Evolutionary conservation across 345 rosid genomes (phyloP).

Genomic region (Citrus mangshanensis): DNA sequence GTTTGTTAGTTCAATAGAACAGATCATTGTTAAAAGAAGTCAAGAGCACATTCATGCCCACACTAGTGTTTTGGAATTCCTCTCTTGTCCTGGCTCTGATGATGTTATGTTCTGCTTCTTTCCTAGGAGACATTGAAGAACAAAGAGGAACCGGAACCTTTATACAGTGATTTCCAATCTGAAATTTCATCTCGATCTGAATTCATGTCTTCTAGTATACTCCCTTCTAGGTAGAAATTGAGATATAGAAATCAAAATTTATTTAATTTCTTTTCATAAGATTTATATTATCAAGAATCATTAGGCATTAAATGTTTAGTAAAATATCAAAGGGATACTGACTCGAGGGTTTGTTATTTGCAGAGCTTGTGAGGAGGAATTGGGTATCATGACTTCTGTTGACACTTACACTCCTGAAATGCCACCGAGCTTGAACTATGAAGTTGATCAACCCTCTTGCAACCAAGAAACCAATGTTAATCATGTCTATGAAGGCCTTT

Average conservation of each 20-base stretch:
- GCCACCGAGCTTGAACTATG: conserved; percentile 28
- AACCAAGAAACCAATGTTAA: conserved; percentile 24
- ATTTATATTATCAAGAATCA: neutral
- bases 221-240: conserved; percentile 41
- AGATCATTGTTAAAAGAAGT: neutral
- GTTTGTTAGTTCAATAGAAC: neutral
- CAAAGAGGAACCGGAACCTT: conserved; percentile 29
- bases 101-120: conserved; percentile 12
- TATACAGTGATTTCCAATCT: conserved; percentile 35
- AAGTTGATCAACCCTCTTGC: conserved; percentile 36
- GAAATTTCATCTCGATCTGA: conserved; percentile 48
- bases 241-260: neutral
- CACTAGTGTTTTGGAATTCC: neutral
- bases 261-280: neutral
- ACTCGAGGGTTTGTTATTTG: conserved; percentile 21
- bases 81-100: conserved; percentile 7
- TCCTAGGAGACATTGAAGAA: conserved; percentile 48
- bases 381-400: conserved; percentile 18
- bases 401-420: conserved; percentile 33
- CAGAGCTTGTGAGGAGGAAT: conserved; percentile 42
- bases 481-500: conserved; percentile 21
- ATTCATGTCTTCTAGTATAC: conserved; percentile 29
- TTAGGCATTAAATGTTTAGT: neutral
- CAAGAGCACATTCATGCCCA: neutral
- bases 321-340: neutral